These are phyloP conservation scores for Crassisporium funariophilum DNA, from an alignment of 768 basidiomycete species.

Conservation along the genomic window DNA sequence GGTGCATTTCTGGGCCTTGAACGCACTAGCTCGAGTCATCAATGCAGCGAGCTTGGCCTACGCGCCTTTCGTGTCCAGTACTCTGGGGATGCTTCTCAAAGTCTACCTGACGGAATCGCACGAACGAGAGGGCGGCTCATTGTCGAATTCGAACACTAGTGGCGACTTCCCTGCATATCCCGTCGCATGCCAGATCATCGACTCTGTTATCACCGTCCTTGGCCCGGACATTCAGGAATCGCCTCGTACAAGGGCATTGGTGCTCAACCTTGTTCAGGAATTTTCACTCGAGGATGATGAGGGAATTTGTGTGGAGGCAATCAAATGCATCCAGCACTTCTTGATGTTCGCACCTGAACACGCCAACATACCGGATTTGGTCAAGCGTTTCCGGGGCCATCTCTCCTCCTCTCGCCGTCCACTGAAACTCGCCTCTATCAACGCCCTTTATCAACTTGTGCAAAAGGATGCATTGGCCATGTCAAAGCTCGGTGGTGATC, in stretches of 20 bases:
- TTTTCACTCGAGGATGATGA: constrained; percentile 87
- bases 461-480: constrained; percentile 92
- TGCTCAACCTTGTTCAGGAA: constrained; percentile 83
- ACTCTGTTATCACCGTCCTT: constrained; percentile 89
- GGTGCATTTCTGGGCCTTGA: constrained; percentile 93
- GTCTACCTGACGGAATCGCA: constrained; percentile 89
- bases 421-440: constrained; percentile 92
- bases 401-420: constrained; percentile 81
- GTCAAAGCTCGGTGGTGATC: constrained; percentile 92
- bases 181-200: constrained; percentile 87
- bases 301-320: constrained; percentile 87
- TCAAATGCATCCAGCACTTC: constrained; percentile 95
- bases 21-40: constrained; percentile 83
- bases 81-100: constrained; percentile 88
- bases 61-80: constrained; percentile 84
- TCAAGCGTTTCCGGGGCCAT: constrained; percentile 75
- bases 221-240: constrained; percentile 97
- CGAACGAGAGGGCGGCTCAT: constrained; percentile 88
- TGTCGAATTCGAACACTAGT: constrained; percentile 80
- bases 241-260: constrained; percentile 70
- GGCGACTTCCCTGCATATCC: constrained; percentile 93
- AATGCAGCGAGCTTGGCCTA: constrained; percentile 92
- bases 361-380: constrained; percentile 78
- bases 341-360: constrained; percentile 93
- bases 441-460: constrained; percentile 94